Percentiles rank a stretch among this genome's conserved stretches.
These are phyloP conservation scores for Hibiscus syriacus DNA, from an alignment of 345 rosid genomes.

Conservation along the genomic window DNA sequence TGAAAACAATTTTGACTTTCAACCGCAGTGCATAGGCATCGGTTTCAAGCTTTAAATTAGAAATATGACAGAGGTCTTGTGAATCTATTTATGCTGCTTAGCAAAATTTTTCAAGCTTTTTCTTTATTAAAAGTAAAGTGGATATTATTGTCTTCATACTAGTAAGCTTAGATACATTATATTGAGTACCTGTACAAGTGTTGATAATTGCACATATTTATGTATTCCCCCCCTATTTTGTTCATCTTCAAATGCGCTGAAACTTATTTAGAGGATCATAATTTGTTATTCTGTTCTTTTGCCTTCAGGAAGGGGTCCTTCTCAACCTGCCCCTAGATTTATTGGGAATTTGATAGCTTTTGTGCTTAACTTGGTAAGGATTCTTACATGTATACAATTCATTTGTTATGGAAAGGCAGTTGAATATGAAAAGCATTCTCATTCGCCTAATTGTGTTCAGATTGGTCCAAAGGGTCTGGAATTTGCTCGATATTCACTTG, in stretches of 20 bases:
- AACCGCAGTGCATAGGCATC: background rate
- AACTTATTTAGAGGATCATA: too few relatives aligned
- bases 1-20: background rate
- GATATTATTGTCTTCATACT: background rate
- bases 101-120: background rate
- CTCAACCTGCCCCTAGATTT: slow-evolving; percentile 79
- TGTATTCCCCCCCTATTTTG: too few relatives aligned
- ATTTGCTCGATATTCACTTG: slow-evolving; percentile 91
- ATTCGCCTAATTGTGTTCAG: slow-evolving; percentile 28
- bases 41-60: background rate
- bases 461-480: slow-evolving; percentile 94
- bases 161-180: background rate
- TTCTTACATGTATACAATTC: background rate
- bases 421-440: background rate
- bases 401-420: background rate
- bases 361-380: slow-evolving; percentile 64
- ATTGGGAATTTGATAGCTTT: slow-evolving; percentile 77
- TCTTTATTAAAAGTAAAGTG: background rate
- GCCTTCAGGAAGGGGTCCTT: slow-evolving; percentile 72
- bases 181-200: too few relatives aligned
- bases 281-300: background rate
- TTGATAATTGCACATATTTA: too few relatives aligned
- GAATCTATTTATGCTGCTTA: background rate
- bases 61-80: background rate
- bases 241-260: too few relatives aligned